phyloP scores from a whole-genome alignment of 2,329 filamentous ascomycete species.

The Claviceps sp. region DNA sequence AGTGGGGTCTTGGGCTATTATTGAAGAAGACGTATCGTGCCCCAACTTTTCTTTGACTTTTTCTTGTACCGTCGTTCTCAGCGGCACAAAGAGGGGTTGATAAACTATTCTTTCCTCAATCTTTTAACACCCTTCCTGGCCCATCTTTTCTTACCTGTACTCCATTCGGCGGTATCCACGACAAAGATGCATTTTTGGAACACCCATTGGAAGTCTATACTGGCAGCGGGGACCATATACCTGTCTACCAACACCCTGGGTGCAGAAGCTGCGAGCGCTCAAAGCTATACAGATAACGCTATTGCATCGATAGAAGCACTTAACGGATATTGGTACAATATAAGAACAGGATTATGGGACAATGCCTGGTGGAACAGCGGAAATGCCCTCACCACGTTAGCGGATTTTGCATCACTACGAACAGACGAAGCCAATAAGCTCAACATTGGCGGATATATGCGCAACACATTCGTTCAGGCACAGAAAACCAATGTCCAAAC shows the following conservation, averaged over 20 bases:
- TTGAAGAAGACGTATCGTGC: neutral
- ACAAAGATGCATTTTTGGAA: neutral
- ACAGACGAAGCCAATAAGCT: slow-evolving; percentile 20
- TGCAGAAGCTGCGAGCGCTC: slow-evolving; percentile 7
- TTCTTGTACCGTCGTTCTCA: neutral
- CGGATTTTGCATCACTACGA: slow-evolving; percentile 34
- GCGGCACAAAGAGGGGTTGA: neutral
- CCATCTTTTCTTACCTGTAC: neutral
- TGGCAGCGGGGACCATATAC: slow-evolving; percentile 5
- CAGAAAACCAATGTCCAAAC: slow-evolving; percentile 25
- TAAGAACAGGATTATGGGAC: slow-evolving; percentile 46
- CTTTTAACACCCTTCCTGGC: neutral
- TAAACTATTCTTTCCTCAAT: neutral
- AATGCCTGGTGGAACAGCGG: slow-evolving; percentile 62
- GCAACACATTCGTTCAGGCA: slow-evolving; percentile 32
- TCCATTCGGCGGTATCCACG: neutral
- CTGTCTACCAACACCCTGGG: neutral
- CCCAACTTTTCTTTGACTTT: neutral
- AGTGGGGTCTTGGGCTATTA: neutral
- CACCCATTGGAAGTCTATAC: neutral
- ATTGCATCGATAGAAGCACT: slow-evolving; percentile 27
- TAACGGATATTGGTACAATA: slow-evolving; percentile 46
- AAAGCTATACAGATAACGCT: slow-evolving; percentile 21
- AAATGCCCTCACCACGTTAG: slow-evolving; percentile 50
- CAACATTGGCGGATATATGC: slow-evolving; percentile 26